A percentile compares a stretch with the other conserved stretches of the same genome.
phyloP scores from a whole-genome alignment of 306 rosid genomes.

The Prunus padus region DNA sequence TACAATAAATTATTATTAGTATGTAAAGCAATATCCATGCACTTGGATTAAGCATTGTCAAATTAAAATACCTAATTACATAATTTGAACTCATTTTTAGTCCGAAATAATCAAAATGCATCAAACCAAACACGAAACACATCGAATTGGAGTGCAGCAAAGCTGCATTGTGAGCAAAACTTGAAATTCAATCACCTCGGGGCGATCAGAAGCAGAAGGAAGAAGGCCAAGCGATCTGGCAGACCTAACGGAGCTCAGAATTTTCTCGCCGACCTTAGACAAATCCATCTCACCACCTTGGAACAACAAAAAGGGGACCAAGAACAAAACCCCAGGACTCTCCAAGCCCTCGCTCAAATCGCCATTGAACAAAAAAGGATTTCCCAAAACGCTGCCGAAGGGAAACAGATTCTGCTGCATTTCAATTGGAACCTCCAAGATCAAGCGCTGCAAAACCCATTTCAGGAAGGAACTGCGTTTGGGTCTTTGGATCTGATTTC shows the following conservation, averaged over 20 bases:
- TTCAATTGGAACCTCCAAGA: slow-evolving; percentile 60
- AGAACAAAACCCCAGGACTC: slow-evolving; percentile 75
- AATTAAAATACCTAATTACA: neutral
- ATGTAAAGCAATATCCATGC: neutral
- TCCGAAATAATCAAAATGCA: neutral
- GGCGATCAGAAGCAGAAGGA: slow-evolving; percentile 85
- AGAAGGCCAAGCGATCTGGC: slow-evolving; percentile 94
- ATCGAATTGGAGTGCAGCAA: neutral
- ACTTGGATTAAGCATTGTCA: neutral
- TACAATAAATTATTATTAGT: neutral
- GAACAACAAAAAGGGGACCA: slow-evolving; percentile 76
- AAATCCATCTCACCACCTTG: slow-evolving; percentile 95
- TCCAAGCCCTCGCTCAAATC: slow-evolving; percentile 87
- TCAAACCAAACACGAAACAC: neutral
- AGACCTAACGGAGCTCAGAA: slow-evolving; percentile 95
- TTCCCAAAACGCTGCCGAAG: slow-evolving; percentile 68
- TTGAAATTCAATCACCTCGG: slow-evolving; percentile 61
- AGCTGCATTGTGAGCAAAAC: slow-evolving; percentile 3
- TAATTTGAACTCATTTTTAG: neutral
- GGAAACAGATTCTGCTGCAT: slow-evolving; percentile 95
- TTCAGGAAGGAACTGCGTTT: neutral
- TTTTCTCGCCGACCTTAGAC: slow-evolving; percentile 89
- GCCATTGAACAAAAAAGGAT: slow-evolving; percentile 72
- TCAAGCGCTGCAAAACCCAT: slow-evolving; percentile 37
- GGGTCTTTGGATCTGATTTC: slow-evolving; percentile 24